phyloP scores from a whole-genome alignment of 2,329 filamentous ascomycete species.

The Venturia nashicola region DNA sequence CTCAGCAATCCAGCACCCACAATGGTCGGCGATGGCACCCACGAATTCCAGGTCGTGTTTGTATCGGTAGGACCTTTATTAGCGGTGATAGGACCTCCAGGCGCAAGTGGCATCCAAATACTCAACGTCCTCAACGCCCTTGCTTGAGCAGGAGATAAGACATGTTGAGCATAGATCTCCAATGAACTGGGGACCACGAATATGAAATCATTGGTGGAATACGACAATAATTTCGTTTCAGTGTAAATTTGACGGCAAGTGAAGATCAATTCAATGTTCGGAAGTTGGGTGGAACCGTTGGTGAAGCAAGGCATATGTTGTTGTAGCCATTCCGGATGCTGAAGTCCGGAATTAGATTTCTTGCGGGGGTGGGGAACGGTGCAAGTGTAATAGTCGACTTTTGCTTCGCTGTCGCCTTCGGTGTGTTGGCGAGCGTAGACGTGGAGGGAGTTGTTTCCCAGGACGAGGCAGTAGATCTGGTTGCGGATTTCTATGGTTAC shows the following conservation, averaged over 20 bases:
- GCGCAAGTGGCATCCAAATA: background rate
- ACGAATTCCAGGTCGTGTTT: background rate
- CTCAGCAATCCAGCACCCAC: background rate
- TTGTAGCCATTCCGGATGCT: background rate
- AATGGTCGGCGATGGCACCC: background rate
- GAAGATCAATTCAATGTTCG: background rate
- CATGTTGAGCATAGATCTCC: background rate
- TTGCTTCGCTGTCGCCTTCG: background rate
- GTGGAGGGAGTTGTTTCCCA: background rate
- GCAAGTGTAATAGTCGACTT: background rate
- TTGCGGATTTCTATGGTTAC: background rate
- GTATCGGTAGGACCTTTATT: background rate
- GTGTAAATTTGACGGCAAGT: slow-evolving; percentile 4
- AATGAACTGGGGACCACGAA: background rate
- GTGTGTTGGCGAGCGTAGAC: background rate
- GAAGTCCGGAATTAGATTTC: background rate
- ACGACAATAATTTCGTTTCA: background rate
- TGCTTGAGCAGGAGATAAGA: background rate
- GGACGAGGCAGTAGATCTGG: background rate
- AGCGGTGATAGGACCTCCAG: background rate
- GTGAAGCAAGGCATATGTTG: slow-evolving; percentile 3
- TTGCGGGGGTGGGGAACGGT: background rate
- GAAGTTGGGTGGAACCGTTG: background rate
- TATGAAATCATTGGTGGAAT: background rate
- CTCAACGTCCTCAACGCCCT: background rate